Conservation (phyloP, 768 basidiomycete species). For the Leucocoprinus birnbaumii region DNA sequence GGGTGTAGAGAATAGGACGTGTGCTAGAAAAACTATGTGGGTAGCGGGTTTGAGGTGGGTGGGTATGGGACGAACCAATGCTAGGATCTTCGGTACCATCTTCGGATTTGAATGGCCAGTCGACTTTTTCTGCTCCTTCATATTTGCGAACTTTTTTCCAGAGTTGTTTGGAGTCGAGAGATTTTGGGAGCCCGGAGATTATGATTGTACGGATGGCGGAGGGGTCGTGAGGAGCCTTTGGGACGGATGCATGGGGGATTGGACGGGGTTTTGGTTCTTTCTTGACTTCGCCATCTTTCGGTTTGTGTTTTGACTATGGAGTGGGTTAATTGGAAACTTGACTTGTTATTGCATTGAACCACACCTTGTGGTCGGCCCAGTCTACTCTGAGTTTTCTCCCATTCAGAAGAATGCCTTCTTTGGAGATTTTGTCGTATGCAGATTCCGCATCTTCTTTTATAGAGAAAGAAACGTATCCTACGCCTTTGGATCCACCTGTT, state of each 20-base stretch:
- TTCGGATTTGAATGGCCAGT: slow-evolving; percentile 59
- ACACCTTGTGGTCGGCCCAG: slow-evolving; percentile 81
- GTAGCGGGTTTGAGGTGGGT: background rate
- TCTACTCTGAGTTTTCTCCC: slow-evolving; percentile 70
- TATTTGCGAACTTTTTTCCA: slow-evolving; percentile 90
- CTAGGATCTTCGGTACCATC: slow-evolving; percentile 41
- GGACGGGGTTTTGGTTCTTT: slow-evolving; percentile 40
- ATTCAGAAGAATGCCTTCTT: slow-evolving; percentile 62
- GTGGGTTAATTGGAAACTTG: background rate
- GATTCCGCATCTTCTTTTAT: slow-evolving; percentile 84
- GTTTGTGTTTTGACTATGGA: slow-evolving; percentile 11
- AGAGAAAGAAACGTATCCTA: slow-evolving; percentile 94
- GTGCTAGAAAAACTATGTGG: slow-evolving; percentile 41
- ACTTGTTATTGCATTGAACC: slow-evolving; percentile 1
- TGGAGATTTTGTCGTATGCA: slow-evolving; percentile 61
- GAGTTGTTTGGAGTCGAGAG: slow-evolving; percentile 59
- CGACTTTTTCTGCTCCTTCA: slow-evolving; percentile 70
- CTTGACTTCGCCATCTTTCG: slow-evolving; percentile 37
- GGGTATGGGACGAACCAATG: slow-evolving; percentile 38
- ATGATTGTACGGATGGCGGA: slow-evolving; percentile 82
- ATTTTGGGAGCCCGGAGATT: slow-evolving; percentile 66
- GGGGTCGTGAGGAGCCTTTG: slow-evolving; percentile 54
- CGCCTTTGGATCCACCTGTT: slow-evolving; percentile 82
- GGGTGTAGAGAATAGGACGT: slow-evolving; percentile 71
- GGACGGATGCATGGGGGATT: slow-evolving; percentile 28